Conservation (phyloP, 2,329 filamentous ascomycete species). For the Akanthomyces muscarius region DNA sequence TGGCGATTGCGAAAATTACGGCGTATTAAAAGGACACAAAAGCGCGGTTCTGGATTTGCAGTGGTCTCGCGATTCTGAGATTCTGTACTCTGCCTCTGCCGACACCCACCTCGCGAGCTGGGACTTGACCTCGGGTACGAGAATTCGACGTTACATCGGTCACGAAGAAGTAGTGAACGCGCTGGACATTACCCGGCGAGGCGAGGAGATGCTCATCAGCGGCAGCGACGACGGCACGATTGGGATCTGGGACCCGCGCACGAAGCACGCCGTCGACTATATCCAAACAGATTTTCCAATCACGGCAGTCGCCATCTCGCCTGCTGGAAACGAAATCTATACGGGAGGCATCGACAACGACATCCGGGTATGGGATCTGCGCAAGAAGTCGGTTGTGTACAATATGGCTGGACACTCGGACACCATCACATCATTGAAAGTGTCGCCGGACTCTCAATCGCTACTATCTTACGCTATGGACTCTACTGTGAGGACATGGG, state of each 20-base stretch:
- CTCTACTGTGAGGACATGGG: slow-evolving; percentile 91
- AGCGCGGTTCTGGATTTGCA: slow-evolving; percentile 88
- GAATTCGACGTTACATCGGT: slow-evolving; percentile 86
- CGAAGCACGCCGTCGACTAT: slow-evolving; percentile 82
- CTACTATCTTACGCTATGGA: slow-evolving; percentile 92
- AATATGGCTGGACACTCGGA: slow-evolving; percentile 86
- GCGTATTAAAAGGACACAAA: slow-evolving; percentile 80
- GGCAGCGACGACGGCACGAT: slow-evolving; percentile 92
- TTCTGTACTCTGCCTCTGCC: slow-evolving; percentile 87
- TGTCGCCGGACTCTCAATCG: slow-evolving; percentile 91
- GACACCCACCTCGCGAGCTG: slow-evolving; percentile 92
- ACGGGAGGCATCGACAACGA: slow-evolving; percentile 95
- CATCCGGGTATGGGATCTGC: slow-evolving; percentile 94
- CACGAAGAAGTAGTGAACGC: slow-evolving; percentile 96
- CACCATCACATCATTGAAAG: slow-evolving; percentile 80
- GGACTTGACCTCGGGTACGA: slow-evolving; percentile 87
- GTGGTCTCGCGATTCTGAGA: slow-evolving; percentile 92
- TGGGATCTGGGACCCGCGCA: slow-evolving; percentile 91
- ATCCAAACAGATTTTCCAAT: slow-evolving; percentile 90
- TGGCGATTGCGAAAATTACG: slow-evolving; percentile 92
- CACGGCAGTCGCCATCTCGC: slow-evolving; percentile 84
- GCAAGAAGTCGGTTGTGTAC: slow-evolving; percentile 86
- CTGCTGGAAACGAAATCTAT: slow-evolving; percentile 93
- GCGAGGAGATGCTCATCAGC: slow-evolving; percentile 85
- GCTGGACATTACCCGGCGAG: slow-evolving; percentile 81